Base-by-base conservation (phyloP, 148 eudicot species). In the Salicornia ramosissima region DNA sequence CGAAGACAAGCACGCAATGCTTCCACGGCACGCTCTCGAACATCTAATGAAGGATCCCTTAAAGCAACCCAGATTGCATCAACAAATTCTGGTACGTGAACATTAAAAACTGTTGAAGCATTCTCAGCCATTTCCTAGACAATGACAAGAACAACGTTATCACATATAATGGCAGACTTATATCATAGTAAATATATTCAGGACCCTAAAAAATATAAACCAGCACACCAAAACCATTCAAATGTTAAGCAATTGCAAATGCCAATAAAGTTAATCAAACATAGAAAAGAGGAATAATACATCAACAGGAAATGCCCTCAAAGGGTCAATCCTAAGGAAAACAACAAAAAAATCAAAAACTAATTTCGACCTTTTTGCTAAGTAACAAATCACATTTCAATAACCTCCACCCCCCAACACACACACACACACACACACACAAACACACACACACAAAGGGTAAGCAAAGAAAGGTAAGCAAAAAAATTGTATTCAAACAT, bases 41-140 rank as follows among this genome's bases (percentile, higher is more conserved):
- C 87, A 81, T 83, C 92, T 72, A 90, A 69, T 43, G 88, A 74
- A 56, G 92, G 98, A 80, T 93, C 98, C 67, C 95, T 84, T 73
- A 93, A 58, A 58, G 97, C 92, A 75, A 90, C 82, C 98, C 98
- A 93, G 64, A 93, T 90, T 57, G 96, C 90, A 76, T 93, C 96
- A 78, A 93, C 96, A 83, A 93, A 93, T 72, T 80, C 90, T 21
- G 96, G 85, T 64, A 93, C 96, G 54, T 93, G 96, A 51, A 90
- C 95, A 75, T 90, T 93, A 75, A 93, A 93, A 34, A 90, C 97
- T 58, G 98, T 93, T 30, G 98, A 87, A 71, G 96, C 96, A 78
- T 90, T 90, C 75, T 93, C 98, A n/a, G 98, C 98, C 98, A 90
- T 88, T 88, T 93, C 98, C 98, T 93, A 74, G 74, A 80, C 52